A percentile compares a stretch with the other conserved stretches of the same genome.
Evolutionary conservation across 148 eudicot genomes (phyloP).

Genomic region (Rhododendron ferrugineum): DNA sequence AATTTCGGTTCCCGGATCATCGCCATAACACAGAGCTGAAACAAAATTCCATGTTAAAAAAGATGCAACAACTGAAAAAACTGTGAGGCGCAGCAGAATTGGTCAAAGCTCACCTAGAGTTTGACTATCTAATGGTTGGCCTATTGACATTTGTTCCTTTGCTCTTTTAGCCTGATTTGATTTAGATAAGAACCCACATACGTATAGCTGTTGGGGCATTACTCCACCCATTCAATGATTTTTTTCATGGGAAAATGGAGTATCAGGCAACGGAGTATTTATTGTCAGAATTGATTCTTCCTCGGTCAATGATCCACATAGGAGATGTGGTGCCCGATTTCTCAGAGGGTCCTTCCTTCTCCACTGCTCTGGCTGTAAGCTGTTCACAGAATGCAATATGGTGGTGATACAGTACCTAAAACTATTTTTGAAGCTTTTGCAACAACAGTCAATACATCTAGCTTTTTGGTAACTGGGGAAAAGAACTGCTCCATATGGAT

Average conservation of each 20-base stretch:
- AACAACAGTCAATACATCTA: neutral
- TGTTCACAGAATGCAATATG: slow-evolving; percentile 16
- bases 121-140: slow-evolving; percentile 29
- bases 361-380: slow-evolving; percentile 70
- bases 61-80: neutral
- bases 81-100: neutral
- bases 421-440: neutral
- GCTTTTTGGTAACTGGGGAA: neutral
- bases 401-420: neutral
- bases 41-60: slow-evolving; percentile 2
- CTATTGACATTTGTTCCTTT: slow-evolving; percentile 29
- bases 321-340: slow-evolving; percentile 71
- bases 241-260: slow-evolving; percentile 47
- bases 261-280: slow-evolving; percentile 33
- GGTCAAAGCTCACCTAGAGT: slow-evolving; percentile 34
- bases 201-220: slow-evolving; percentile 44
- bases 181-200: slow-evolving; percentile 31
- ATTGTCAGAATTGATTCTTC: slow-evolving; percentile 47
- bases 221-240: slow-evolving; percentile 45
- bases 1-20: slow-evolving; percentile 26
- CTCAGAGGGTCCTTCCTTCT: slow-evolving; percentile 59
- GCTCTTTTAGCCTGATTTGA: slow-evolving; percentile 43
- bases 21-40: slow-evolving; percentile 47
- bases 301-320: slow-evolving; percentile 59
- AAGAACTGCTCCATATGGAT: slow-evolving; percentile 17